Evolutionary conservation across 106 monocot genomes (phyloP), one percentile per base, ranked within the genome.

Genomic region (Dendrobium huoshanense): DNA sequence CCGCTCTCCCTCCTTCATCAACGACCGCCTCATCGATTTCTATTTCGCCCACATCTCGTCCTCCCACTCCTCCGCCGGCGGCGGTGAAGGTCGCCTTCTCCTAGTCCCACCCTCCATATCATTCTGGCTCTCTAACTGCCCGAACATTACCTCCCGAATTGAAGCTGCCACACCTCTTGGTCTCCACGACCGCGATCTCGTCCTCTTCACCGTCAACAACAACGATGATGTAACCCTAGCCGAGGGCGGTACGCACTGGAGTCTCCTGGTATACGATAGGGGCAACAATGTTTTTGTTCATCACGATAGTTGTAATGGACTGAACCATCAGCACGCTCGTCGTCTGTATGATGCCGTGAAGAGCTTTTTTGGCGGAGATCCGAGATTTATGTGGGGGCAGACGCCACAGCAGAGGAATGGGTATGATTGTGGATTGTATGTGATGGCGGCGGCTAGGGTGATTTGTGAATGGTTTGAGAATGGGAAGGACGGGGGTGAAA

Each of bases 191-290:
- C 49, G 48, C 48, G 68, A 45, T 40, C 75, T 68, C 47, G 75
- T 83, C 65, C 54, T 85, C 72, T 85, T 85, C 80, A 68, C 89
- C 78, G 79, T 89, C 75, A 85, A 85, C 72, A 56, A 87, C 75
- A 85, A 87, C 75, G 37, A 13, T 44, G 80, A 83, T 29, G 78
- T 82, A 56, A 43, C 47, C 72, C 24, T 79, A 20, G 79, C 86
- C 72, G 82, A 86, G 48, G 96, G 94, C 27, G 96, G 96, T 22
- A 18, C 82, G 11, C 96, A 96, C 81, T 96, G 96, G 96, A 93
- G 91, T 80, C 79, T 96, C 11, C 85, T 96, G 37, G 89, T 82
- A 45, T 94, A 84, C 75, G 27, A 85, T 15, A 58, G 87, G 33
- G 42, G 4, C n/a, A 64, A 37, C 20, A 56, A 79, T 44, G 65